A percentile compares a stretch with the other conserved stretches of the same genome.
Evolutionary conservation across 345 rosid species (phyloP).

Genomic region (Linum lewisii): DNA sequence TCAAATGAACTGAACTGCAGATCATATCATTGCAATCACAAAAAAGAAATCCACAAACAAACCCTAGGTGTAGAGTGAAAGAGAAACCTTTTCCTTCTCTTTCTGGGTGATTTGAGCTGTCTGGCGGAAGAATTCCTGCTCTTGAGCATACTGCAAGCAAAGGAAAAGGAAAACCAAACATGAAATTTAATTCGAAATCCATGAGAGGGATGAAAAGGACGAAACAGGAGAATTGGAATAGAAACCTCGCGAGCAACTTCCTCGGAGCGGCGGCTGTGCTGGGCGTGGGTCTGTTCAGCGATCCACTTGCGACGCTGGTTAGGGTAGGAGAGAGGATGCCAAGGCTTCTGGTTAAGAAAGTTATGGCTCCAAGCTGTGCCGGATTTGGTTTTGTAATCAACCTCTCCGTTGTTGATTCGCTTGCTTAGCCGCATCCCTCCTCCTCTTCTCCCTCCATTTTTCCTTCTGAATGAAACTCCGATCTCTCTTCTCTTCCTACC

Average conservation of each 20-base stretch:
- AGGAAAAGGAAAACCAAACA: background rate
- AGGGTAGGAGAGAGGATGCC: conserved; percentile 99
- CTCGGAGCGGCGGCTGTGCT: conserved; percentile 56
- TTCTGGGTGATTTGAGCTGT: conserved; percentile 83
- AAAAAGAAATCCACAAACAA: background rate
- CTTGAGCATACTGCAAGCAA: conserved; percentile 67
- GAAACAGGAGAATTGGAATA: background rate
- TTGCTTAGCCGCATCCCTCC: conserved; percentile 74
- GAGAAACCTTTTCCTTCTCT: conserved; percentile 80
- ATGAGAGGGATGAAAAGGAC: background rate
- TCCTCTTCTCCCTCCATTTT: conserved; percentile 77
- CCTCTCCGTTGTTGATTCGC: conserved; percentile 64
- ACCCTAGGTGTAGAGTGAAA: background rate
- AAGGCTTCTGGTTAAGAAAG: conserved; percentile 93
- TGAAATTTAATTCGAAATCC: background rate
- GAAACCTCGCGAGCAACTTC: conserved; percentile 86
- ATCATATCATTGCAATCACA: background rate
- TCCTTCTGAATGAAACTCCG: background rate
- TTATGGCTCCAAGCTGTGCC: conserved; percentile 99
- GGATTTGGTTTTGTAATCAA: conserved; percentile 81
- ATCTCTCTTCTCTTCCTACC: no score
- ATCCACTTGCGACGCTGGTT: conserved; percentile 99
- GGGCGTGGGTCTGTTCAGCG: conserved; percentile 86
- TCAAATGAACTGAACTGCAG: background rate
- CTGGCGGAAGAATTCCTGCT: conserved; percentile 95